phyloP scores from a whole-genome alignment of 2,329 filamentous ascomycete genomes.

The Venturia asperata region DNA sequence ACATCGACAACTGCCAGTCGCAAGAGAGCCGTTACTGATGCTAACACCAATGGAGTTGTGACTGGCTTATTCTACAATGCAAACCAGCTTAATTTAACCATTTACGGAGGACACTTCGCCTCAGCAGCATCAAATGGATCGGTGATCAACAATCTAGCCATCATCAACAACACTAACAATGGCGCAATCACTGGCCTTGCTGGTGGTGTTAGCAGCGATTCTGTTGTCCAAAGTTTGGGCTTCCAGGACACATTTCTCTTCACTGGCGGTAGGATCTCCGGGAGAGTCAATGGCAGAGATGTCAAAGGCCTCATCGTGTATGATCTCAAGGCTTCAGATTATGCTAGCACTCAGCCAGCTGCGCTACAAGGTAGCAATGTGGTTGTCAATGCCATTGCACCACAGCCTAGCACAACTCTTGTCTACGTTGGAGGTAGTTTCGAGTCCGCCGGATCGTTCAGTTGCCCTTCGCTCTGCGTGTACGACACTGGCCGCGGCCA shows the following conservation, averaged over 20 bases:
- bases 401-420: conserved; percentile 61
- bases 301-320: conserved; percentile 75
- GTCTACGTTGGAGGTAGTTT: conserved; percentile 86
- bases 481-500: conserved; percentile 64
- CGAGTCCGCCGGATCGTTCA: conserved; percentile 70
- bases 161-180: conserved; percentile 70
- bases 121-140: conserved; percentile 62
- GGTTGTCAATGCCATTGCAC: conserved; percentile 68
- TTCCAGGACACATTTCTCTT: conserved; percentile 63
- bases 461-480: conserved; percentile 74
- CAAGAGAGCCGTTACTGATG: conserved; percentile 39
- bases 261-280: conserved; percentile 73
- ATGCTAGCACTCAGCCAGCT: conserved; percentile 62
- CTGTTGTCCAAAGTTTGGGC: conserved; percentile 67
- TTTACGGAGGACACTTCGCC: conserved; percentile 81
- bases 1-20: conserved; percentile 24
- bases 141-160: conserved; percentile 67
- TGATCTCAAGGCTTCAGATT: conserved; percentile 59
- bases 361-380: conserved; percentile 62
- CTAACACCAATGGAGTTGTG: conserved; percentile 57
- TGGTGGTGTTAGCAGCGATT: conserved; percentile 59
- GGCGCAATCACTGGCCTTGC: conserved; percentile 63
- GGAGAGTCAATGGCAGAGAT: conserved; percentile 54
- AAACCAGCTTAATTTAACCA: conserved; percentile 68
- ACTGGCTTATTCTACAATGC: conserved; percentile 70